phyloP scores from a whole-genome alignment of 1,284 basidiomycete species.

The Caloboletus inedulis region DNA sequence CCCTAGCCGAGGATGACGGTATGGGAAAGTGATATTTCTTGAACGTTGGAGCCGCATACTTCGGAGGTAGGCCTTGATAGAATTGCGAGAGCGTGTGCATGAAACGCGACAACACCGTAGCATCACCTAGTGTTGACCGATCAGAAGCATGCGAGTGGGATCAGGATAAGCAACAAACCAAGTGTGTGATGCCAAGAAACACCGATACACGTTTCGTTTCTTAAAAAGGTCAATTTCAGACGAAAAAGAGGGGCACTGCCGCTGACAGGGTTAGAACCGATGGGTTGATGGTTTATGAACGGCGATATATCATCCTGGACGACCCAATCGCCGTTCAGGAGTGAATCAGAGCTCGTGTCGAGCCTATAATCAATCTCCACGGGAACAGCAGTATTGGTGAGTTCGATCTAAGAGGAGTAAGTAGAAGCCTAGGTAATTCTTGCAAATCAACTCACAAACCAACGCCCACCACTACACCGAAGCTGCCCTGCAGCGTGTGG shows the following conservation, averaged over 20 bases:
- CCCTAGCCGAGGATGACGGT: background rate
- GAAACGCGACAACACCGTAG: constrained; percentile 11
- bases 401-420: constrained; percentile 18
- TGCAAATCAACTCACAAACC: constrained; percentile 25
- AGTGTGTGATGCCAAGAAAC: constrained; percentile 33
- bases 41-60: constrained; percentile 15
- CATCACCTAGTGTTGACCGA: too few relatives aligned
- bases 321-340: constrained; percentile 21
- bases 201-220: constrained; percentile 26
- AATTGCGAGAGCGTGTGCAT: constrained; percentile 24
- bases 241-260: constrained; percentile 21
- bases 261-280: constrained; percentile 1
- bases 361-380: constrained; percentile 10
- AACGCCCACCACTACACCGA: constrained; percentile 11
- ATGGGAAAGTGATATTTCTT: constrained; percentile 18
- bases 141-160: background rate
- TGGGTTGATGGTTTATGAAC: constrained; percentile 14
- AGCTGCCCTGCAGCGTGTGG: constrained; percentile 29
- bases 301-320: constrained; percentile 23
- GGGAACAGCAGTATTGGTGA: constrained; percentile 18
- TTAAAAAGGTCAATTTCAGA: constrained; percentile 27
- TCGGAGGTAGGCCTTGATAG: constrained; percentile 17
- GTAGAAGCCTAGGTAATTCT: background rate
- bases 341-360: constrained; percentile 1
- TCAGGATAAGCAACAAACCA: background rate